Evolutionary conservation across 345 rosid genomes (phyloP).

Genomic region (Hibiscus mutabilis): DNA sequence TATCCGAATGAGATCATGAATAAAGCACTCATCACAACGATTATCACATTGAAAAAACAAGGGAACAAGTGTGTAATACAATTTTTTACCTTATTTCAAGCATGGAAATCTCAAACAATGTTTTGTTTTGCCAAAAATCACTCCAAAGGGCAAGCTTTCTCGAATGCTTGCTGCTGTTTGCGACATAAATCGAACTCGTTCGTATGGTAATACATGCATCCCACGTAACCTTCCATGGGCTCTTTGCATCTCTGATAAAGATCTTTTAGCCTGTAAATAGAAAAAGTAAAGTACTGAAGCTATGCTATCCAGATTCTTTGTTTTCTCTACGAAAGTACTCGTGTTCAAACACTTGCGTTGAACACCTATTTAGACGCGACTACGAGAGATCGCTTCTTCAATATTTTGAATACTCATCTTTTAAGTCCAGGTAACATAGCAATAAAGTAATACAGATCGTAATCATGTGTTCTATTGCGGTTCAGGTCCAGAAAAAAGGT

Average conservation of each 20-base stretch:
- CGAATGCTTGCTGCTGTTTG: conserved; percentile 89
- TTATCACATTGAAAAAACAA: no score
- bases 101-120: neutral
- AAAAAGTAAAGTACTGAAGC: neutral
- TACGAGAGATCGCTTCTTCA: neutral
- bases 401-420: no score
- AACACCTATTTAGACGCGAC: neutral
- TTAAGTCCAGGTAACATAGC: no score
- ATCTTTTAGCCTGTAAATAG: conserved; percentile 63
- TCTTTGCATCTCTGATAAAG: conserved; percentile 84
- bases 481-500: neutral
- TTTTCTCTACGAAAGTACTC: neutral
- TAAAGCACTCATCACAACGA: no score
- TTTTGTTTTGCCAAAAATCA: conserved; percentile 21
- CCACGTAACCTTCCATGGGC: conserved; percentile 84
- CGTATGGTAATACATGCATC: conserved; percentile 92
- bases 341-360: no score
- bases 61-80: neutral
- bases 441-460: no score
- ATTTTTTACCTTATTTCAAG: conserved; percentile 37
- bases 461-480: neutral
- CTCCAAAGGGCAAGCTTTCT: conserved; percentile 82
- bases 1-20: no score
- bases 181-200: conserved; percentile 95
- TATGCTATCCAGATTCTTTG: neutral